Evolutionary conservation across 768 basidiomycete species (phyloP).

Genomic region (Crucibulum laeve): DNA sequence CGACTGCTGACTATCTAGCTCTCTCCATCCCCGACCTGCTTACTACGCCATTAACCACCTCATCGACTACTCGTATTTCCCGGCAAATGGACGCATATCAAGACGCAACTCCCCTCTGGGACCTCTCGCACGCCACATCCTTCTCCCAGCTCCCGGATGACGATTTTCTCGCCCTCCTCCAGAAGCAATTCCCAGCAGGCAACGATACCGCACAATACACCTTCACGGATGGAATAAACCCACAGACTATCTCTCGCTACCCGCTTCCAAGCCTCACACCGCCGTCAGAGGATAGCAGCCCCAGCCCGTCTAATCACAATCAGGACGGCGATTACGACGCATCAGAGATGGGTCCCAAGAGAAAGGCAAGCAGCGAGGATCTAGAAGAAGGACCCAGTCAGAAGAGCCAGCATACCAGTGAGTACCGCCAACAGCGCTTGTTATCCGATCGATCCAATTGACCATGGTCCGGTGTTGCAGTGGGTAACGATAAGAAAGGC

Average conservation of each 20-base stretch:
- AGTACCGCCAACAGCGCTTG: slow-evolving; percentile 21
- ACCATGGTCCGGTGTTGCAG: slow-evolving; percentile 5
- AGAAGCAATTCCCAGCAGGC: slow-evolving; percentile 61
- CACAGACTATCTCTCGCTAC: slow-evolving; percentile 50
- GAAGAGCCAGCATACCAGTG: slow-evolving; percentile 65
- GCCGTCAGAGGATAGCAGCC: slow-evolving; percentile 73
- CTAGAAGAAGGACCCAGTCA: slow-evolving; percentile 60
- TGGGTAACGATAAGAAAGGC: slow-evolving; percentile 20
- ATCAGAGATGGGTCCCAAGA: slow-evolving; percentile 50
- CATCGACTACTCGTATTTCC: too few relatives aligned
- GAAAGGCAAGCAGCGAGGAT: slow-evolving; percentile 70
- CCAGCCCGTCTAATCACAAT: slow-evolving; percentile 62
- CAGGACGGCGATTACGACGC: slow-evolving; percentile 31
- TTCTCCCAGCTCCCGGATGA: slow-evolving; percentile 69
- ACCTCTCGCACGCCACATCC: slow-evolving; percentile 51
- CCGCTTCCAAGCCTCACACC: slow-evolving; percentile 53
- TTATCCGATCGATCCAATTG: not conserved
- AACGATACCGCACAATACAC: slow-evolving; percentile 13
- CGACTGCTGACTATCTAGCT: too few relatives aligned
- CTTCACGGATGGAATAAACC: slow-evolving; percentile 47
- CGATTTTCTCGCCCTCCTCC: slow-evolving; percentile 73
- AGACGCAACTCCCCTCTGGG: slow-evolving; percentile 57
- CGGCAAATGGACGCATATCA: slow-evolving; percentile 54
- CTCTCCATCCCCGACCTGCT: too few relatives aligned
- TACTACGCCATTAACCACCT: too few relatives aligned